Evolutionary conservation across 225 moss, liverwort and hornwort species (phyloP).

Genomic region (Marchantia polymorpha): DNA sequence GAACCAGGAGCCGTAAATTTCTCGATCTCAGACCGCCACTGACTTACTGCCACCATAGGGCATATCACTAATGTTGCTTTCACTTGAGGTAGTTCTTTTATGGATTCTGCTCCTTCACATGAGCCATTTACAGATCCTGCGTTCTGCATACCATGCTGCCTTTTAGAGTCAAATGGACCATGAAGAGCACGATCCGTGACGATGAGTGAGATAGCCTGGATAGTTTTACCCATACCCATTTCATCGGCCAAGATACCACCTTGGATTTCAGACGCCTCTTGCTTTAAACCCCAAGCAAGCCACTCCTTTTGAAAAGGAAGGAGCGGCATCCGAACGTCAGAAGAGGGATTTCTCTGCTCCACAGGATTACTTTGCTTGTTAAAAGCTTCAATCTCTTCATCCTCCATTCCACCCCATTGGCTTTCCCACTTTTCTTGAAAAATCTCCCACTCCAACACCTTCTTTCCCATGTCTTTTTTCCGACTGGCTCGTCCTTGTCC

Average conservation of each 20-base stretch:
- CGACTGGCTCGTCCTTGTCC: neutral
- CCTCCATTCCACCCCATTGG: conserved; percentile 28
- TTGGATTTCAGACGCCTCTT: conserved; percentile 41
- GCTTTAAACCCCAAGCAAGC: conserved; percentile 61
- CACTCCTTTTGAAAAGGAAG: conserved; percentile 68
- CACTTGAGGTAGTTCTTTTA: conserved; percentile 33
- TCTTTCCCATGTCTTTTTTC: neutral
- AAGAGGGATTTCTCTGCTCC: conserved; percentile 42
- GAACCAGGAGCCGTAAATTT: conserved; percentile 48
- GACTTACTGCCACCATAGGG: conserved; percentile 59
- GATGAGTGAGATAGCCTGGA: conserved; percentile 64
- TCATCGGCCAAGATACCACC: conserved; percentile 70
- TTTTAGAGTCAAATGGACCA: neutral
- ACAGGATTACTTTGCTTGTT: conserved; percentile 25
- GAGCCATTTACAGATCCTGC: neutral
- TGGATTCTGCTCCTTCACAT: neutral
- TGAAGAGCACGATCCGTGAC: conserved; percentile 37
- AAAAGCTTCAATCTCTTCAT: conserved; percentile 36
- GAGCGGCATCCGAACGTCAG: conserved; percentile 52
- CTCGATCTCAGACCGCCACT: conserved; percentile 55
- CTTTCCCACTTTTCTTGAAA: conserved; percentile 24
- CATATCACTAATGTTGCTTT: conserved; percentile 57
- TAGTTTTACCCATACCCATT: conserved; percentile 76
- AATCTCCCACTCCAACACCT: conserved; percentile 28
- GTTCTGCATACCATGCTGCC: neutral